A percentile compares a stretch with the other conserved stretches of the same genome.
Evolutionary conservation across 2,329 filamentous ascomycete genomes (phyloP).

Genomic region (Cladosporium velox): DNA sequence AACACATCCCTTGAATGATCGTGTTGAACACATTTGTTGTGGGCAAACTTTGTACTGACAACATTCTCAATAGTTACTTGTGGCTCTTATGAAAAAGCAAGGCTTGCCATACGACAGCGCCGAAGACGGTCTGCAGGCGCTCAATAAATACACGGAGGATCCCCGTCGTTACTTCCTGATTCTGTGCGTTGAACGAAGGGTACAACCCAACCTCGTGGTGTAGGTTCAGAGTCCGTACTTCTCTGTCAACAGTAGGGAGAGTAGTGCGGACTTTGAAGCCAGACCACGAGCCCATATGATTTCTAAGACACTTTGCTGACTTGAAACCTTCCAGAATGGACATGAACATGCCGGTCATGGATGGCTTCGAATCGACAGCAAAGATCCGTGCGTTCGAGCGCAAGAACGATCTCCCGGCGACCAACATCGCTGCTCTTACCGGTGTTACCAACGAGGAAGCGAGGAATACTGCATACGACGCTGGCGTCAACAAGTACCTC

Average conservation of each 20-base stretch:
- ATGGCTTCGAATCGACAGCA: slow-evolving; percentile 35
- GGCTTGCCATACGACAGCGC: slow-evolving; percentile 23
- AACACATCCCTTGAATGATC: too few species aligned
- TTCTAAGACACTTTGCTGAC: too few species aligned
- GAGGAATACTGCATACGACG: slow-evolving; percentile 29
- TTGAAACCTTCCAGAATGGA: too few species aligned
- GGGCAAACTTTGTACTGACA: not conserved
- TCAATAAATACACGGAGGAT: slow-evolving; percentile 22
- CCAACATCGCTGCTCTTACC: slow-evolving; percentile 35
- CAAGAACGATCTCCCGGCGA: slow-evolving; percentile 22
- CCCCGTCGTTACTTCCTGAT: slow-evolving; percentile 20
- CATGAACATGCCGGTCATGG: slow-evolving; percentile 40
- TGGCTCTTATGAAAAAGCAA: slow-evolving; percentile 29
- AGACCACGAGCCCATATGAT: too few species aligned
- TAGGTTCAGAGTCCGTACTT: too few species aligned
- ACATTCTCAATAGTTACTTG: slow-evolving; percentile 25
- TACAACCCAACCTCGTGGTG: too few species aligned
- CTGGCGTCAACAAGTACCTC: slow-evolving; percentile 36
- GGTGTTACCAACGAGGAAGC: slow-evolving; percentile 36
- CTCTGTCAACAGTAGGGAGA: too few species aligned
- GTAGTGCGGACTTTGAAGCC: too few species aligned
- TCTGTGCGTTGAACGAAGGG: too few species aligned
- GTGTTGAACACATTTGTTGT: too few species aligned
- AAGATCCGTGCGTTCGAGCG: slow-evolving; percentile 34
- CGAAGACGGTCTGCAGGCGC: slow-evolving; percentile 26